A percentile compares a stretch with the other conserved stretches of the same genome.
These are phyloP conservation scores for Hymenoscyphus fraxineus DNA, from an alignment of 2,329 filamentous ascomycete genomes.

Conservation along the genomic window DNA sequence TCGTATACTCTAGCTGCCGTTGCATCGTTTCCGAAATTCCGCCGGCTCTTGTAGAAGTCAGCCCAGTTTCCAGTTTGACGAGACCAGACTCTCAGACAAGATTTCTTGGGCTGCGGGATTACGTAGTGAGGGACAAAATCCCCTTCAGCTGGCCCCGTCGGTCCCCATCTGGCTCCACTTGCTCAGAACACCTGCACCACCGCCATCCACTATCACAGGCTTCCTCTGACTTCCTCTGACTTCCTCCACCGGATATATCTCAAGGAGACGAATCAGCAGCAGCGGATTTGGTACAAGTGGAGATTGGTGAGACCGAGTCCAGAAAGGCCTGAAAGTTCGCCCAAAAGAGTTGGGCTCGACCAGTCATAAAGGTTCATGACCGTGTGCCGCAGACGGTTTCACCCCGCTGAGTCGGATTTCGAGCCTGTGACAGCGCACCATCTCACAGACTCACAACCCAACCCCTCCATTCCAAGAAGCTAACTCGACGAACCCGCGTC, in stretches of 20 bases:
- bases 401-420: slow-evolving; percentile 11
- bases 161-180: neutral
- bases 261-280: slow-evolving; percentile 13
- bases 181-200: neutral
- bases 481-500: slow-evolving; percentile 17
- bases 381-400: slow-evolving; percentile 9
- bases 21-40: slow-evolving; percentile 16
- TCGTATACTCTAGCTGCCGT: slow-evolving; percentile 12
- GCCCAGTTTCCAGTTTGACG: slow-evolving; percentile 16
- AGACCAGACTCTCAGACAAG: no score
- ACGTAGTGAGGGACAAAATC: slow-evolving; percentile 4
- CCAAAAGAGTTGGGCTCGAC: neutral
- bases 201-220: no score
- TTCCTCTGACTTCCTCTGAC: no score
- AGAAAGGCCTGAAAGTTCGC: slow-evolving; percentile 3
- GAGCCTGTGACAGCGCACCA: slow-evolving; percentile 25
- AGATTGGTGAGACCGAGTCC: slow-evolving; percentile 1
- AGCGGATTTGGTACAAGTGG: slow-evolving; percentile 14
- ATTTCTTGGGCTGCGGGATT: neutral
- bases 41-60: neutral
- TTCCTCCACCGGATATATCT: no score
- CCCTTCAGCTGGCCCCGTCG: slow-evolving; percentile 4
- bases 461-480: slow-evolving; percentile 21
- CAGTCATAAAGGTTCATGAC: neutral
- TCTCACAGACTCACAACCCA: slow-evolving; percentile 16